Base-by-base conservation (phyloP, 495 filamentous ascomycete genomes). In the Talaromyces ruber region DNA sequence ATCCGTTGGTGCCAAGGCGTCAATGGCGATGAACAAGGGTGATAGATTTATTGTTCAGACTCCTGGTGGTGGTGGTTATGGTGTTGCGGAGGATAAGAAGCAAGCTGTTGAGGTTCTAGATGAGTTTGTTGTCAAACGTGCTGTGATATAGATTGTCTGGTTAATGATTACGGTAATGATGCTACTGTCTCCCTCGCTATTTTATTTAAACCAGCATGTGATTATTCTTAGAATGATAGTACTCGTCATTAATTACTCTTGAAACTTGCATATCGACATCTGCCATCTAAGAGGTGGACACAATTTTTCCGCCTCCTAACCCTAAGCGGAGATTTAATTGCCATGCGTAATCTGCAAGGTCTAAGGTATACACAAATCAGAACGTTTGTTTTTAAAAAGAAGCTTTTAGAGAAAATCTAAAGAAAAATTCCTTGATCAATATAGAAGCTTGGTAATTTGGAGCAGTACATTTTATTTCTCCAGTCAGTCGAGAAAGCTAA, bases 1-100 rank as follows among this genome's bases (percentile, higher is more conserved):
- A 64, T 96, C 93, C 68, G 72, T 97, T 52, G 94, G 93, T 0
- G 92, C 86, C 8, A 98, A 98, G 82, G 97, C 97, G 70, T 96
- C 91, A 16, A 92, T 93, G 25, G 80, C 82, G 9, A 95, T 97
- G 85, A 79, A 86, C 66, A 78, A 84, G 0, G 93, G 94, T 24
- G 94, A 98, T 71, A 82, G 92, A 8, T 91, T 98, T 64, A 88
- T 98, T 61, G 80, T 84, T n/a, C 75, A 76, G 68, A 82, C 80
- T 32, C 79, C 81, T 54, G 81, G 81, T 25, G 81, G 81, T 61
- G 81, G 81, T 65, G 81, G 79, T 39, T 83, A 76, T 76, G 80
- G 80, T 6, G 43, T 59, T 18, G 63, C 34, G 30, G 21, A n/a
- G 34, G 34, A 45, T 26, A 59, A 45, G 37, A 59, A 59, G 25